Evolutionary conservation across 352 stramenopile genomes (phyloP).

Genomic region (Globisporangium paroecandrum): DNA sequence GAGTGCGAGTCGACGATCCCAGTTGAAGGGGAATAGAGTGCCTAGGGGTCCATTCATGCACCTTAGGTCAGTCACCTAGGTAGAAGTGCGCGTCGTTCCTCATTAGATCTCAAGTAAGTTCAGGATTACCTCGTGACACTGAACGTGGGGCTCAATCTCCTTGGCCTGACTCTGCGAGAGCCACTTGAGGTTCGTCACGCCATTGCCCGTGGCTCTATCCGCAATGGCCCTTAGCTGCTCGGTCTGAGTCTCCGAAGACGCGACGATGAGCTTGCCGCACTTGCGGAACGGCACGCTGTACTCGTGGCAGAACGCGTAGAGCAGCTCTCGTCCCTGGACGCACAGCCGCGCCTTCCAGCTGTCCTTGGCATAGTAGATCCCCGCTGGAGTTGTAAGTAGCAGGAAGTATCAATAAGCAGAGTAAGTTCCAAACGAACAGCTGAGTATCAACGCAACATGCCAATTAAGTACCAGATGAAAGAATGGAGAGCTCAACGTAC

Average conservation of each 20-base stretch:
- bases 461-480: slow-evolving; percentile 6
- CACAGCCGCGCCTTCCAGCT: slow-evolving; percentile 92
- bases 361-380: slow-evolving; percentile 91
- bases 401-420: not conserved
- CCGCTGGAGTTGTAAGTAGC: slow-evolving; percentile 27
- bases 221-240: slow-evolving; percentile 41
- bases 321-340: slow-evolving; percentile 76
- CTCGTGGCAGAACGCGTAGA: slow-evolving; percentile 92
- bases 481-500: slow-evolving; percentile 20
- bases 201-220: slow-evolving; percentile 40
- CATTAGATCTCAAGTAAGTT: not conserved
- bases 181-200: slow-evolving; percentile 50
- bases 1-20: slow-evolving; percentile 94
- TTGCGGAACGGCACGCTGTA: slow-evolving; percentile 73
- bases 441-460: not conserved
- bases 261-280: slow-evolving; percentile 96
- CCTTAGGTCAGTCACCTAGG: not conserved
- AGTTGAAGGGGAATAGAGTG: slow-evolving; percentile 92
- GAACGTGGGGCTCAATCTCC: slow-evolving; percentile 51
- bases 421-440: not conserved
- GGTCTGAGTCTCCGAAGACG: slow-evolving; percentile 25
- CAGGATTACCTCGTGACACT: slow-evolving; percentile 38
- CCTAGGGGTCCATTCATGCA: slow-evolving; percentile 23
- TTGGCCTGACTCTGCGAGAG: slow-evolving; percentile 40
- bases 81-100: not conserved